These are phyloP conservation scores for Amylostereum areolatum DNA, from an alignment of 1,284 basidiomycete genomes.

Conservation along the genomic window DNA sequence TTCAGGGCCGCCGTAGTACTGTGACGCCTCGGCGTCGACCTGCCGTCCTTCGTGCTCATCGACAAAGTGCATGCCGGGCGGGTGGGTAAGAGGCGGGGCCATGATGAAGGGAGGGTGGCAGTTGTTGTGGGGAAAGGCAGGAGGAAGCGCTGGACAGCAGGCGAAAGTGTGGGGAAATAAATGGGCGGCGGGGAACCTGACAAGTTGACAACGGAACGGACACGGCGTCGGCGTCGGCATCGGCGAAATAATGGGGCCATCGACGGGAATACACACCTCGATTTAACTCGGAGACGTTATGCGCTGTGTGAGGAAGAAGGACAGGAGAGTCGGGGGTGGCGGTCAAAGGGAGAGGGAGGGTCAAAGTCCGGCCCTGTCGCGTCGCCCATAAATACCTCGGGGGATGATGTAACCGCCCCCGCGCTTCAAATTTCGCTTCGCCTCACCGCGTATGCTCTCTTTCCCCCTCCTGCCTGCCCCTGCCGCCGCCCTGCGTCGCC, in stretches of 20 bases:
- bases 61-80: slow-evolving; percentile 57
- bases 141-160: background rate
- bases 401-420: too few species aligned
- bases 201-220: background rate
- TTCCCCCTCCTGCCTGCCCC: too few species aligned
- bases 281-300: background rate
- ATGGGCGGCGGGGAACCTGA: background rate
- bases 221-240: background rate
- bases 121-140: background rate
- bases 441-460: too few species aligned
- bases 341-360: too few species aligned
- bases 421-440: too few species aligned
- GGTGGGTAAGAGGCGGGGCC: slow-evolving; percentile 40
- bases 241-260: background rate
- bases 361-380: too few species aligned
- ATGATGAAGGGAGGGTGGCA: slow-evolving; percentile 14
- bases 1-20: slow-evolving; percentile 78
- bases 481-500: too few species aligned
- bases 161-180: slow-evolving; percentile 3
- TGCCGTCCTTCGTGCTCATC: slow-evolving; percentile 53
- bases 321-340: too few species aligned
- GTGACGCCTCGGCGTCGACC: slow-evolving; percentile 65
- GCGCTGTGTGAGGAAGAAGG: too few species aligned
- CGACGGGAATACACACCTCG: background rate
- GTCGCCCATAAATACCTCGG: too few species aligned